Conservation (phyloP, 768 basidiomycete genomes). For the Termitomyces titanicus region DNA sequence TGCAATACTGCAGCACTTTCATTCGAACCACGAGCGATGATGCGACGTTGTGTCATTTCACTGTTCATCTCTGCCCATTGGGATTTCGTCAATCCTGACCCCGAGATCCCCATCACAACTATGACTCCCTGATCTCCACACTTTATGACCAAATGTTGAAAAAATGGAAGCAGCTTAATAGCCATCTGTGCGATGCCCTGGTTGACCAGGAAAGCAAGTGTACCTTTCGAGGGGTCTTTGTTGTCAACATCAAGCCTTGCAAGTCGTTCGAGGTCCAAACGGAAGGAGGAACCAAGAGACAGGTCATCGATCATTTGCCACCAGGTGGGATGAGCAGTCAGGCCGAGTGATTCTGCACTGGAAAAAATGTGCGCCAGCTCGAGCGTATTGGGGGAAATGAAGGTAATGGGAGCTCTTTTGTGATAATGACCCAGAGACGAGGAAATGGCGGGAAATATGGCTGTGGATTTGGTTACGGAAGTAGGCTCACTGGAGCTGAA, state of each 20-base stretch:
- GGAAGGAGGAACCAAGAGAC: conserved; percentile 63
- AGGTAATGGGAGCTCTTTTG: conserved; percentile 50
- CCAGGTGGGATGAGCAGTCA: conserved; percentile 55
- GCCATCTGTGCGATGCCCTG: conserved; percentile 79
- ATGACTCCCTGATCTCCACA: conserved; percentile 71
- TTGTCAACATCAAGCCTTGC: conserved; percentile 43
- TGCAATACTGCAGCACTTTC: conserved; percentile 55
- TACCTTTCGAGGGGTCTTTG: conserved; percentile 34
- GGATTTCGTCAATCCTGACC: conserved; percentile 33
- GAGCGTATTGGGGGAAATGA: conserved; percentile 79
- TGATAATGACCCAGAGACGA: conserved; percentile 26
- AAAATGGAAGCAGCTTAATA: conserved; percentile 77
- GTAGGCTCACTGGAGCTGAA: conserved; percentile 77
- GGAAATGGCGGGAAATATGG: conserved; percentile 62
- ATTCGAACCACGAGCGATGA: conserved; percentile 46
- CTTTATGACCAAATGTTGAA: conserved; percentile 83
- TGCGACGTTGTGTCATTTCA: conserved; percentile 40
- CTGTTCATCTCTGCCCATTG: conserved; percentile 51
- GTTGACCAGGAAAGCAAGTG: conserved; percentile 58
- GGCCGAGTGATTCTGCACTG: conserved; percentile 37
- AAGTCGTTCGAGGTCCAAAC: conserved; percentile 60
- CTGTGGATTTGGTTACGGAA: conserved; percentile 74
- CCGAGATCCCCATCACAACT: conserved; percentile 50
- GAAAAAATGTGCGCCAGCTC: conserved; percentile 65
- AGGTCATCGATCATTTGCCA: conserved; percentile 67